Evolutionary conservation across 1,139 yeast genomes (phyloP).

Genomic region (Blastobotrys elegans): DNA sequence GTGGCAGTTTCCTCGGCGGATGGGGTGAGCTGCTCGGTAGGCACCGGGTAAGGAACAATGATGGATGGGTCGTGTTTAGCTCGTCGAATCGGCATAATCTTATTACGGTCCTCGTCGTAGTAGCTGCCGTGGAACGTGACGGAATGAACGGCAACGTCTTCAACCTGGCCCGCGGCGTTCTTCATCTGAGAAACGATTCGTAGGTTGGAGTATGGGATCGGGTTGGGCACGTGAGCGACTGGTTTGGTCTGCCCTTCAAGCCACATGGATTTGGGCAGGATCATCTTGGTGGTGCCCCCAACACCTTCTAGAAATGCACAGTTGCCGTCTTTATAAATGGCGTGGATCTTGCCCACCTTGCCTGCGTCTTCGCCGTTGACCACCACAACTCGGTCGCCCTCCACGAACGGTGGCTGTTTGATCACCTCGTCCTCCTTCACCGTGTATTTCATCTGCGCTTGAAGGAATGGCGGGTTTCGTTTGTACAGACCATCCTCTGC

Average conservation of each 20-base stretch:
- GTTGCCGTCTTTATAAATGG: slow-evolving; percentile 46
- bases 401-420: slow-evolving; percentile 38
- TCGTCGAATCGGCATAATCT: slow-evolving; percentile 71
- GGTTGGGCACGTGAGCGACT: slow-evolving; percentile 50
- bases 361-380: slow-evolving; percentile 69
- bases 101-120: slow-evolving; percentile 70
- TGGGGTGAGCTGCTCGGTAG: slow-evolving; percentile 53
- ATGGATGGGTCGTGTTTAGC: slow-evolving; percentile 63
- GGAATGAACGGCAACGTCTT: slow-evolving; percentile 75
- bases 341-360: slow-evolving; percentile 55
- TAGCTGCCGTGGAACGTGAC: slow-evolving; percentile 58
- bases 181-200: slow-evolving; percentile 75
- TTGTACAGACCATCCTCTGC: slow-evolving; percentile 20
- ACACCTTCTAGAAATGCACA: slow-evolving; percentile 51
- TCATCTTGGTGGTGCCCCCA: slow-evolving; percentile 48
- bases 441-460: slow-evolving; percentile 22
- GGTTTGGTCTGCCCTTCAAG: slow-evolving; percentile 68
- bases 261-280: slow-evolving; percentile 70
- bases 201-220: slow-evolving; percentile 60
- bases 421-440: slow-evolving; percentile 24
- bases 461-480: slow-evolving; percentile 26
- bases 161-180: slow-evolving; percentile 49
- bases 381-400: slow-evolving; percentile 64
- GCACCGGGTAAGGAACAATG: slow-evolving; percentile 89
- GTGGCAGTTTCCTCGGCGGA: slow-evolving; percentile 52